Evolutionary conservation across 305 asterid genomes (phyloP).

Genomic region (Fraxinus ornus): DNA sequence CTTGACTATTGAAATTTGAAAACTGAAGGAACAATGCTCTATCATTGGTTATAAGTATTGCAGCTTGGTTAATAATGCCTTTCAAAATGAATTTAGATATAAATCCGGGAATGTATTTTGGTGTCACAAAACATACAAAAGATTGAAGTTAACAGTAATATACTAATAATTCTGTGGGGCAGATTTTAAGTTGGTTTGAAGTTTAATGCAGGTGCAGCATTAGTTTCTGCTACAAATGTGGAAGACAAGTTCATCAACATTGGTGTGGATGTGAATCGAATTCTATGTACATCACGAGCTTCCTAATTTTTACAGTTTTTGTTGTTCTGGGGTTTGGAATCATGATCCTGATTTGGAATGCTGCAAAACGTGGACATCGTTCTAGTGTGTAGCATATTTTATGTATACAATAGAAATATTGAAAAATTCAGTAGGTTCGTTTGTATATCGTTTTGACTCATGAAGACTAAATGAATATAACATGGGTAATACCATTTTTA

Average conservation of each 20-base stretch:
- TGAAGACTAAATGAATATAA: neutral
- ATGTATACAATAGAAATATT: neutral
- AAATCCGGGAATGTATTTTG: neutral
- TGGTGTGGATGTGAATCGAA: conserved; percentile 51
- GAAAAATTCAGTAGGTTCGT: neutral
- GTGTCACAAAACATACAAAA: neutral
- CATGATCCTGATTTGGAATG: neutral
- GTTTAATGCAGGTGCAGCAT: conserved; percentile 42
- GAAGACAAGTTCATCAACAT: conserved; percentile 47
- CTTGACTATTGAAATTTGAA: neutral
- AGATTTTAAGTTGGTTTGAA: neutral
- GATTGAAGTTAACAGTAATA: neutral
- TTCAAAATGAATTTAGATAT: neutral
- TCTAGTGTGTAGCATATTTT: neutral
- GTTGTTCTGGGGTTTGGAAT: conserved; percentile 19
- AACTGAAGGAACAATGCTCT: neutral
- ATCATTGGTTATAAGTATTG: neutral
- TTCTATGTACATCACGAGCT: conserved; percentile 32
- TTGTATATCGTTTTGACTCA: neutral
- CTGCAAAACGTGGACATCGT: neutral
- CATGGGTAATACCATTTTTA: neutral
- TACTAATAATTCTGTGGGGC: neutral
- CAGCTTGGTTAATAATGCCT: neutral
- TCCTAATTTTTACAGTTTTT: conserved; percentile 26
- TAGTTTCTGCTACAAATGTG: conserved; percentile 59